Percentiles rank a stretch among this genome's conserved stretches.
Evolutionary conservation across 2,329 filamentous ascomycete genomes (phyloP).

Genomic region (Alternaria incomplexa): DNA sequence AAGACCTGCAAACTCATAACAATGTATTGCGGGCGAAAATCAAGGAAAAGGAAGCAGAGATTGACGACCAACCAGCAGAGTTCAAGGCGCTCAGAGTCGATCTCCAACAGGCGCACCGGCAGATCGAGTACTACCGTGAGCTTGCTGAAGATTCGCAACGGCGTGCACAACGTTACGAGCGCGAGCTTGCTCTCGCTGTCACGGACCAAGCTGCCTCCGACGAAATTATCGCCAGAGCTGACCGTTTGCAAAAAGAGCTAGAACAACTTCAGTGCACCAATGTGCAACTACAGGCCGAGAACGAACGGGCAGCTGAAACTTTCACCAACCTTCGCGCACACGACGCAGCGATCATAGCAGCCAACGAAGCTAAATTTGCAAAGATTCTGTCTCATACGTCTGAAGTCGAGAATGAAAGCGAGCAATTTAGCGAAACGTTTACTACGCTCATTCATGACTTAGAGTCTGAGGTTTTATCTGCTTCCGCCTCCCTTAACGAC

Average conservation of each 20-base stretch:
- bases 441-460: constrained; percentile 12
- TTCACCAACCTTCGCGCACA: constrained; percentile 7
- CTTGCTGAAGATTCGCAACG: constrained; percentile 7
- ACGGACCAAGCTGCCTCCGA: constrained; percentile 3
- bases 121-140: constrained; percentile 16
- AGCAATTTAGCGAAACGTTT: constrained; percentile 11
- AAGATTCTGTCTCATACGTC: neutral
- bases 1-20: constrained; percentile 12
- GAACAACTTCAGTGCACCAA: constrained; percentile 8
- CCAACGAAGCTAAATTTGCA: neutral
- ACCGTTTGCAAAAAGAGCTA: constrained; percentile 15
- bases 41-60: constrained; percentile 18
- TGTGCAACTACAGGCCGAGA: constrained; percentile 17
- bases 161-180: constrained; percentile 21
- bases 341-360: constrained; percentile 1
- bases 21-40: constrained; percentile 10
- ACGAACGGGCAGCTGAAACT: constrained; percentile 8
- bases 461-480: constrained; percentile 8
- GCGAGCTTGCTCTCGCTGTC: constrained; percentile 7
- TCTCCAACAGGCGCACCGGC: constrained; percentile 19
- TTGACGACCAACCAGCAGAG: constrained; percentile 20
- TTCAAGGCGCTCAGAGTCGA: constrained; percentile 22
- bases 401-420: constrained; percentile 13
- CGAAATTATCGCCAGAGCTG: constrained; percentile 7
- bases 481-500: constrained; percentile 3